phyloP scores from a whole-genome alignment of 305 asterid genomes.

The Nicotiana rustica region DNA sequence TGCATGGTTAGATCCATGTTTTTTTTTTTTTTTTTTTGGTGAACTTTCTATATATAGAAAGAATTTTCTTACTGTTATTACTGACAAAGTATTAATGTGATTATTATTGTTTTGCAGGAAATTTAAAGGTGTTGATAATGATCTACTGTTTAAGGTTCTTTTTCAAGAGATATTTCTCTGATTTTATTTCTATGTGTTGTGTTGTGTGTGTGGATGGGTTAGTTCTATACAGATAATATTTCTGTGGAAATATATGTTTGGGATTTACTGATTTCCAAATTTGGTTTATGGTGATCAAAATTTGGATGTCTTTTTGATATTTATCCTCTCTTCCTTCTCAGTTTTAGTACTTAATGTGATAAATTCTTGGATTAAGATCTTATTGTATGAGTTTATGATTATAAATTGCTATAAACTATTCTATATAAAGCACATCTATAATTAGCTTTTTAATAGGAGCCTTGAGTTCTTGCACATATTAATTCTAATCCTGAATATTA shows the following conservation, averaged over 20 bases:
- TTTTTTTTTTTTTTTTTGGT: background rate
- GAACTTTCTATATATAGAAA: background rate
- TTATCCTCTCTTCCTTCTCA: background rate
- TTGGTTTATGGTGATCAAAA: background rate
- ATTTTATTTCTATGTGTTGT: background rate
- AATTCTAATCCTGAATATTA: background rate
- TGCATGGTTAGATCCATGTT: conserved; percentile 9
- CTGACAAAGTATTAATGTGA: background rate
- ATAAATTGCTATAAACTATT: background rate
- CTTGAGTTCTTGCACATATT: background rate
- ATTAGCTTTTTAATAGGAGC: background rate
- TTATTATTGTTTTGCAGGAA: background rate
- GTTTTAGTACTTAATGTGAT: background rate
- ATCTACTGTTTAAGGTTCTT: background rate
- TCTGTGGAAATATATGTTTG: background rate
- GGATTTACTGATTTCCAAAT: background rate
- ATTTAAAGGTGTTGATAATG: background rate
- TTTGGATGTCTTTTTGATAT: background rate
- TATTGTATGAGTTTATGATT: background rate
- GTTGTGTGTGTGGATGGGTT: background rate
- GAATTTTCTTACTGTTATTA: too few species aligned
- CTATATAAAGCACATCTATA: background rate
- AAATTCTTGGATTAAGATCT: background rate
- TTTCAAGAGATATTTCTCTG: background rate
- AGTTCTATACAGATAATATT: background rate